phyloP scores from a whole-genome alignment of 2,329 filamentous ascomycete genomes.

The Fusarium dlaminii region DNA sequence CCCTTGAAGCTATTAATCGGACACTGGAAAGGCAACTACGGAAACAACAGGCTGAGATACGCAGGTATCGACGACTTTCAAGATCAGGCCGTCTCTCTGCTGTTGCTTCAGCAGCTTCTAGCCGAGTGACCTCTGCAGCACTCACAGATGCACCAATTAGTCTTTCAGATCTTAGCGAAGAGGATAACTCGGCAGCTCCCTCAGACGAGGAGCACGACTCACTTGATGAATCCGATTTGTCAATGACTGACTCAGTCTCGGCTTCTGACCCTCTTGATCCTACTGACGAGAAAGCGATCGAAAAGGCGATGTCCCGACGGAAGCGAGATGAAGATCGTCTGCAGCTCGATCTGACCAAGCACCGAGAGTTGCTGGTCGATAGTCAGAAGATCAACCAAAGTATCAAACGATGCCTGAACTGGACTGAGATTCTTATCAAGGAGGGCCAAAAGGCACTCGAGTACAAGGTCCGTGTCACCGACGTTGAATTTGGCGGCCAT shows the following conservation, averaged over 20 bases:
- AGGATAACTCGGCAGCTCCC: slow-evolving; percentile 46
- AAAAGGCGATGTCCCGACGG: slow-evolving; percentile 56
- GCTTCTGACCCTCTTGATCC: slow-evolving; percentile 52
- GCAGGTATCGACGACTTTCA: slow-evolving; percentile 86
- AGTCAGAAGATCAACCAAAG: slow-evolving; percentile 97
- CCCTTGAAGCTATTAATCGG: slow-evolving; percentile 92
- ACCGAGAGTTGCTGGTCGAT: slow-evolving; percentile 87
- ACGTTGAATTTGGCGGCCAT: slow-evolving; percentile 83
- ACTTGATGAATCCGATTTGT: slow-evolving; percentile 62
- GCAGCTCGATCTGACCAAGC: slow-evolving; percentile 85
- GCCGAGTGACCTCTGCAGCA: slow-evolving; percentile 55
- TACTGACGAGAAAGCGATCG: slow-evolving; percentile 43
- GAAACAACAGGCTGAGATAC: slow-evolving; percentile 88
- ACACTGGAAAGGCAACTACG: slow-evolving; percentile 90
- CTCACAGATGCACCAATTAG: slow-evolving; percentile 55
- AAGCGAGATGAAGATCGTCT: slow-evolving; percentile 83
- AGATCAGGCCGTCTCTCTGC: slow-evolving; percentile 77
- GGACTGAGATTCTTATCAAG: slow-evolving; percentile 89
- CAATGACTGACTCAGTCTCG: slow-evolving; percentile 51
- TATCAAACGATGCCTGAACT: slow-evolving; percentile 86
- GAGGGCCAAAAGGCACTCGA: slow-evolving; percentile 89
- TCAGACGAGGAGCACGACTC: slow-evolving; percentile 57
- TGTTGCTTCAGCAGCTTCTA: slow-evolving; percentile 59
- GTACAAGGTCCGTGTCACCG: slow-evolving; percentile 80
- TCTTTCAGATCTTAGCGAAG: slow-evolving; percentile 60